Conservation (phyloP, 1,284 basidiomycete genomes). For the Cryptococcus sp. region DNA sequence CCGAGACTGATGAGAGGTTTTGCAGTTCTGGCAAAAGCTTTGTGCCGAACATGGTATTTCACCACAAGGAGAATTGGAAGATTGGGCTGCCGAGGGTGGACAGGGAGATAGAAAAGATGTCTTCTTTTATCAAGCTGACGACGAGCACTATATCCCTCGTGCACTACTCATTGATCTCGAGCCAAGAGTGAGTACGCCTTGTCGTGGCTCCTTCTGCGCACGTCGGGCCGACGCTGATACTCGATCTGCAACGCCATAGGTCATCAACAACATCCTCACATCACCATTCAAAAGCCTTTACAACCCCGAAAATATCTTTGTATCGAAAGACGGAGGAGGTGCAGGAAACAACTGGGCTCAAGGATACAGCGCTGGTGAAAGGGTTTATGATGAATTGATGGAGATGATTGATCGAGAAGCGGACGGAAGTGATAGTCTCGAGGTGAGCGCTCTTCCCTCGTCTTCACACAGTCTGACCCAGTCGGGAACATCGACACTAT, state of each 20-base stretch:
- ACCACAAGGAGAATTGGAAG: constrained; percentile 87
- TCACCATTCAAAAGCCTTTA: constrained; percentile 93
- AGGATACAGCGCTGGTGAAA: constrained; percentile 86
- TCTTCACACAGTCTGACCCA: neutral
- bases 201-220: neutral
- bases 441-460: constrained; percentile 61
- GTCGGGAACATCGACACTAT: neutral
- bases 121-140: constrained; percentile 99
- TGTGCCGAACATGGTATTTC: constrained; percentile 96
- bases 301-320: constrained; percentile 97
- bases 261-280: constrained; percentile 90
- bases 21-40: constrained; percentile 84
- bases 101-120: constrained; percentile 93
- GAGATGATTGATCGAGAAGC: constrained; percentile 99
- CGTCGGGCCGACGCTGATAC: constrained; percentile 2
- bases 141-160: constrained; percentile 97
- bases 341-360: constrained; percentile 99
- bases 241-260: constrained; percentile 59
- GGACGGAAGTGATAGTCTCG: constrained; percentile 95
- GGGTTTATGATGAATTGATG: constrained; percentile 94
- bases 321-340: constrained; percentile 93
- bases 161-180: constrained; percentile 98
- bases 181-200: constrained; percentile 70
- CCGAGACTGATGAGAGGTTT: neutral
- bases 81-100: constrained; percentile 86